Conservation (phyloP, 768 basidiomycete species). For the Suillus fuscotomentosus region DNA sequence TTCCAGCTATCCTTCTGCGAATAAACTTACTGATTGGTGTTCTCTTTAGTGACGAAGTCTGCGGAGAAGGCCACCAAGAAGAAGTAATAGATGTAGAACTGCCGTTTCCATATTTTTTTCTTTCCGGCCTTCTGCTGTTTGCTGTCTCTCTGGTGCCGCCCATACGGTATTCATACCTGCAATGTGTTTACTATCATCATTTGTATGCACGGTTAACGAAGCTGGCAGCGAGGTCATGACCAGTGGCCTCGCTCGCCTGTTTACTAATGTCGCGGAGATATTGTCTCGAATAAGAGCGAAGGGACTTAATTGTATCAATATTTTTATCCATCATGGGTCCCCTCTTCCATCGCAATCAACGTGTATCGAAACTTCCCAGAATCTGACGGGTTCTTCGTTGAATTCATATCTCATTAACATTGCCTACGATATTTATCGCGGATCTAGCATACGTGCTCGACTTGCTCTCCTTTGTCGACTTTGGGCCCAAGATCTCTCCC, state of each 20-base stretch:
- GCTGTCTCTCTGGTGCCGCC: constrained; percentile 29
- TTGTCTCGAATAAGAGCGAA: constrained; percentile 2
- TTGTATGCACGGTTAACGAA: constrained; percentile 49
- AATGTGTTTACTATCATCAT: constrained; percentile 34
- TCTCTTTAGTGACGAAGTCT: constrained; percentile 77
- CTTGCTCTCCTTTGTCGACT: constrained; percentile 39
- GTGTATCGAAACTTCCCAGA: not conserved
- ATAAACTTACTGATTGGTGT: constrained; percentile 11
- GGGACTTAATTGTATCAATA: constrained; percentile 5
- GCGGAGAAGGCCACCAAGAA: constrained; percentile 96
- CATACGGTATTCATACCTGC: constrained; percentile 34
- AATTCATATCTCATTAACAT: not conserved
- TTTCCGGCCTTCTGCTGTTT: constrained; percentile 44
- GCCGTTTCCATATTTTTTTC: constrained; percentile 57
- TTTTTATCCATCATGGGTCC: not conserved
- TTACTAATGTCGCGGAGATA: constrained; percentile 9
- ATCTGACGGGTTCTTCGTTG: not conserved
- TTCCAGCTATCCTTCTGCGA: not conserved
- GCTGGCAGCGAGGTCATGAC: constrained; percentile 28
- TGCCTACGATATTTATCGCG: not conserved
- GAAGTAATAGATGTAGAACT: constrained; percentile 86
- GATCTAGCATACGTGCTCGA: constrained; percentile 71
- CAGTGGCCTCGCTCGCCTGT: constrained; percentile 5
- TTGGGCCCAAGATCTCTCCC: constrained; percentile 82
- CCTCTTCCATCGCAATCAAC: no score